These are phyloP conservation scores for Wickerhamiella alocasiicola DNA, from an alignment of 805 yeast species.

Conservation along the genomic window DNA sequence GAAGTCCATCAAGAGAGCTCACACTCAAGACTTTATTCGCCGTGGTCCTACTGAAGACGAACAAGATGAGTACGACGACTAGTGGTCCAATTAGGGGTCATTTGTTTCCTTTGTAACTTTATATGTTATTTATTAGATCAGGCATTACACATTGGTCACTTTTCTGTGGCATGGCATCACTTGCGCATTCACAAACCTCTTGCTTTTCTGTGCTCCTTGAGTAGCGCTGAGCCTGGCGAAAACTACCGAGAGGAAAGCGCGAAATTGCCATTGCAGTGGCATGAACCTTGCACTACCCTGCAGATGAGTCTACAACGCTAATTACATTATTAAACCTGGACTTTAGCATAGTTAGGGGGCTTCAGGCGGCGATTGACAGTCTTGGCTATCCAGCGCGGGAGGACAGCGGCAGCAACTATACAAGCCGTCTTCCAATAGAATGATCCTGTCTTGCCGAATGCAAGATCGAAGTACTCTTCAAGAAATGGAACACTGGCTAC, in stretches of 20 bases:
- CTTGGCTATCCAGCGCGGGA: conserved; percentile 85
- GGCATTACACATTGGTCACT: too few relatives aligned
- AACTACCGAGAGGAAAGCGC: too few relatives aligned
- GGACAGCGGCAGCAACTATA: conserved; percentile 54
- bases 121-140: too few relatives aligned
- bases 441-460: conserved; percentile 41
- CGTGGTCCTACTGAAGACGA: conserved; percentile 18
- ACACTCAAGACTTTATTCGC: conserved; percentile 23
- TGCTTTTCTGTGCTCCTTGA: too few relatives aligned
- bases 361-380: conserved; percentile 60
- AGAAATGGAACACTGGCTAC: conserved; percentile 72
- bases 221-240: too few relatives aligned
- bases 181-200: too few relatives aligned
- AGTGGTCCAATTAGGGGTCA: neutral
- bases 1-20: conserved; percentile 11
- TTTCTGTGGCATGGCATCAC: too few relatives aligned
- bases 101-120: too few relatives aligned
- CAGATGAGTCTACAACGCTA: too few relatives aligned
- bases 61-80: conserved; percentile 27
- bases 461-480: conserved; percentile 72
- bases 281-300: too few relatives aligned
- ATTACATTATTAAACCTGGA: conserved; percentile 40
- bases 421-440: conserved; percentile 60
- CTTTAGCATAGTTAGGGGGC: conserved; percentile 96
- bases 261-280: too few relatives aligned